Conservation (phyloP, 208 protist genomes). For the Trypanosoma brucei region DNA sequence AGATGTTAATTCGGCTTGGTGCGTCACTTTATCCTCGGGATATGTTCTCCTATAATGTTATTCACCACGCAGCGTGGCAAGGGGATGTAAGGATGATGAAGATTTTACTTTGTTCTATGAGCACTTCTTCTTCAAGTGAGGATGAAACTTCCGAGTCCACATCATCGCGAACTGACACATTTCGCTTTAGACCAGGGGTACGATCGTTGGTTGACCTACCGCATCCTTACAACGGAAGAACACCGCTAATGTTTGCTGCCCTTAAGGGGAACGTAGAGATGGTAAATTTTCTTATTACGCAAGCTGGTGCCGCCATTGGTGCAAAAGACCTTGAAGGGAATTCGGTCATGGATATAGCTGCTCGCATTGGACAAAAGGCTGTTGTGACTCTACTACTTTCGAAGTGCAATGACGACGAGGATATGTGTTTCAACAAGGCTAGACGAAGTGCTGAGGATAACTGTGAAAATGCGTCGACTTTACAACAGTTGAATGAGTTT, state of each 20-base stretch:
- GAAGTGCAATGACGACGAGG: conserved; percentile 28
- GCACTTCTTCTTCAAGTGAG: background rate
- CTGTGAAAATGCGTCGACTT: conserved; percentile 55
- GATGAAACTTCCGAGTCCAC: background rate
- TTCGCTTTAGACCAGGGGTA: conserved; percentile 35
- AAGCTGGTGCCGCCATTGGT: conserved; percentile 43
- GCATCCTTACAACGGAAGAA: conserved; percentile 57
- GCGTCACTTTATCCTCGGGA: conserved; percentile 58
- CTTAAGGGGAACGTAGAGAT: conserved; percentile 45
- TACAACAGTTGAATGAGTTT: conserved; percentile 47
- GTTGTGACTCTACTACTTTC: conserved; percentile 46
- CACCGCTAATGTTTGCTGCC: conserved; percentile 77
- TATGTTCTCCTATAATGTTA: conserved; percentile 55
- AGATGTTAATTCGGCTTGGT: conserved; percentile 48
- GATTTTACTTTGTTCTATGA: conserved; percentile 42
- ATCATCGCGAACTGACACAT: background rate
- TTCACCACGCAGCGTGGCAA: conserved; percentile 81
- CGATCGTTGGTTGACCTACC: conserved; percentile 59
- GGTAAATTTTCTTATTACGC: conserved; percentile 54
- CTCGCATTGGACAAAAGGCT: conserved; percentile 46
- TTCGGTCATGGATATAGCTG: conserved; percentile 68
- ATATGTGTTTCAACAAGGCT: conserved; percentile 30
- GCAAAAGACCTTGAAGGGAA: conserved; percentile 42
- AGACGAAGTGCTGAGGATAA: conserved; percentile 63
- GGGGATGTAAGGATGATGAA: conserved; percentile 49